phyloP scores from a whole-genome alignment of 1,284 basidiomycete species.

The Apiotrichum gracile region DNA sequence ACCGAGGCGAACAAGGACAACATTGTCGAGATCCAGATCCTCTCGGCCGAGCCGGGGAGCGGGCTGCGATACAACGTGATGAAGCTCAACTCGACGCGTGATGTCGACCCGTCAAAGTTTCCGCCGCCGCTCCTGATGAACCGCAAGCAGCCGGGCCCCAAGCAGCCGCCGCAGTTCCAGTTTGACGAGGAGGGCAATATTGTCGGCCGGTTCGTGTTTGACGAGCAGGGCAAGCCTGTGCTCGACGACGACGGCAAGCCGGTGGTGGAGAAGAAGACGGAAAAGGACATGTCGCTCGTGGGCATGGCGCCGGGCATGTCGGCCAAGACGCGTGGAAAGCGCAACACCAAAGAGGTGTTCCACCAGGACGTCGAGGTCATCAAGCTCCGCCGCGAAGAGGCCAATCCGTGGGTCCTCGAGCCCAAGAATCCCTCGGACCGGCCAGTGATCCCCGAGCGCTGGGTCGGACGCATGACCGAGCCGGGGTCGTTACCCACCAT shows the following conservation, averaged over 20 bases:
- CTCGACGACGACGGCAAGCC: constrained; percentile 36
- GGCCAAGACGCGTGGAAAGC: constrained; percentile 17
- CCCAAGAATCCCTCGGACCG: constrained; percentile 22
- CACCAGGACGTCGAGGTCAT: constrained; percentile 40
- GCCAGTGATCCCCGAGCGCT: constrained; percentile 25
- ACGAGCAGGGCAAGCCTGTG: constrained; percentile 35
- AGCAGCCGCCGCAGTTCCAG: constrained; percentile 25
- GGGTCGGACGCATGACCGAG: constrained; percentile 40
- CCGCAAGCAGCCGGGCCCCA: constrained; percentile 36
- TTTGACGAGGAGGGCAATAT: constrained; percentile 33
- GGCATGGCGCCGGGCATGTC: constrained; percentile 23
- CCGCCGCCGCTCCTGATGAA: constrained; percentile 33
- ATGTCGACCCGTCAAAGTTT: constrained; percentile 31
- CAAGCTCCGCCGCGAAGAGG: constrained; percentile 38
- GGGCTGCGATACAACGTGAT: constrained; percentile 38
- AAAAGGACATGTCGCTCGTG: constrained; percentile 36
- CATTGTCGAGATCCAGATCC: constrained; percentile 36
- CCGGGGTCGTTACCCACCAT: constrained; percentile 29
- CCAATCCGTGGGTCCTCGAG: constrained; percentile 41
- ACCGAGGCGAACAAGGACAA: constrained; percentile 2
- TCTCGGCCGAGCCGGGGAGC: constrained; percentile 19
- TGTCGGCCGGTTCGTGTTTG: constrained; percentile 36
- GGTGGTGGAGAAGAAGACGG: constrained; percentile 27
- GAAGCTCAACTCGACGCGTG: constrained; percentile 28
- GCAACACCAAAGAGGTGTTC: constrained; percentile 37